Base-by-base conservation (phyloP, 2,329 filamentous ascomycete genomes). In the Dothidotthia symphoricarpi region DNA sequence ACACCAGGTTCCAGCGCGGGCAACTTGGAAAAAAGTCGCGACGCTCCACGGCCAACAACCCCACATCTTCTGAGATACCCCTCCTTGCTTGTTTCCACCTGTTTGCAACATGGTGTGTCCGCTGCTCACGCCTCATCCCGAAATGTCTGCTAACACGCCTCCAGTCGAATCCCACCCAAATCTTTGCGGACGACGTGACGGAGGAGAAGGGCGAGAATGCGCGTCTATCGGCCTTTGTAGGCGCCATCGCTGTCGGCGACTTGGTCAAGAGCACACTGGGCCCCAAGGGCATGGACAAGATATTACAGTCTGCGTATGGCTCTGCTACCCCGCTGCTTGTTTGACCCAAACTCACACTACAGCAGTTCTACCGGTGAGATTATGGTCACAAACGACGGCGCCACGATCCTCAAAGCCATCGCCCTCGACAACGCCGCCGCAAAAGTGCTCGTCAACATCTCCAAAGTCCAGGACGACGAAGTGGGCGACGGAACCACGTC, bases 131-230 rank as follows among this genome's bases (percentile, higher is more conserved):
- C 13, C 29, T 17, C 11, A 25, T 28, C 22, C 5, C 5, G 22
- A 7, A 11, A 19, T 16, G 12, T 28, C 30, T 31, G 33, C 51
- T 61, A 32, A 61, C 26, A 16, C 32, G 10, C 6, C 11, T 36
- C 24, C 41, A 69, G 66, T 65, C 68, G 39, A 60, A 89, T 73
- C 90, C 91, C 62, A 95, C 89, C 49, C 91, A 97, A 73, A 97
- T 97, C 76, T 97, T 97, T 73, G 88, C 89, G 62, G 88, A 96
- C 71, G 90, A 94, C 68, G 93, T 94, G 55, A 93, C 86, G 41
- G 88, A 97, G 74, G 91, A 97, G 75, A 97, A 95, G 76, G 93
- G 93, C 61, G 91, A 97, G 76, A 97, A 97, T 86, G 91, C 93
- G 62, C 88, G 91, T 80, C 85, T 97, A 58, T 86, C 88, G n/a